Evolutionary conservation across 164 flowering plant species (phyloP), one percentile per base, ranked within the genome.

Genomic region (Brasenia schreberi): DNA sequence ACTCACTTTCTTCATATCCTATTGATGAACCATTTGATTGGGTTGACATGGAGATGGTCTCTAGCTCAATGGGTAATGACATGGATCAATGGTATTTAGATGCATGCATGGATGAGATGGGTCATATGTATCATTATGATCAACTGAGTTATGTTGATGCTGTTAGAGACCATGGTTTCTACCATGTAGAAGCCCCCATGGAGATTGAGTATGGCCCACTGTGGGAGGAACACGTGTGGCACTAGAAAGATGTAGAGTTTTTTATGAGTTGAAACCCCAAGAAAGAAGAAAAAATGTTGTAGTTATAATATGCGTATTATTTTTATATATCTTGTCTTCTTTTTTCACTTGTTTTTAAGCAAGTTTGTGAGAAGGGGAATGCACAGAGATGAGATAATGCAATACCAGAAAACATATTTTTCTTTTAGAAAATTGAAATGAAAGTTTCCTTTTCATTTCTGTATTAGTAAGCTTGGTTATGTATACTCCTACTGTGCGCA

Each of bases 21-120:
- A 19, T 60, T 16, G 61, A 33, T 42, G 72, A 78, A 42, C 67
- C 69, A 6, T 71, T 69, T 52, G 66, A 68, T 49, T 77, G 80
- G 83, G 64, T 77, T 43, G 81, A 78, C 45, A 71, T 75, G 75
- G 80, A 71, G 61, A 64, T 65, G 65, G 71, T 59, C 7, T 27
- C 74, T 60, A 69, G 73, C 1, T 68, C 80, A 3, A 70, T 71
- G 6, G 52, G 72, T 42, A 72, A 72, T 59, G 80, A 65, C 45
- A 70, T 77, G 78, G 62, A 18, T 1, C 68, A 64, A 43, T 79
- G 81, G 81, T 74, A 72, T 39, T 67, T 74, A 74, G 78, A 73
- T 12, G 60, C 67, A 0, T 66, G 63, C 64, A 70, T 23, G 5
- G 65, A 72, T 72, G 78, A 71, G 62, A 59, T 74, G 74, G 73